Conservation (phyloP, 805 yeast species). For the Sungouiella blattae region DNA sequence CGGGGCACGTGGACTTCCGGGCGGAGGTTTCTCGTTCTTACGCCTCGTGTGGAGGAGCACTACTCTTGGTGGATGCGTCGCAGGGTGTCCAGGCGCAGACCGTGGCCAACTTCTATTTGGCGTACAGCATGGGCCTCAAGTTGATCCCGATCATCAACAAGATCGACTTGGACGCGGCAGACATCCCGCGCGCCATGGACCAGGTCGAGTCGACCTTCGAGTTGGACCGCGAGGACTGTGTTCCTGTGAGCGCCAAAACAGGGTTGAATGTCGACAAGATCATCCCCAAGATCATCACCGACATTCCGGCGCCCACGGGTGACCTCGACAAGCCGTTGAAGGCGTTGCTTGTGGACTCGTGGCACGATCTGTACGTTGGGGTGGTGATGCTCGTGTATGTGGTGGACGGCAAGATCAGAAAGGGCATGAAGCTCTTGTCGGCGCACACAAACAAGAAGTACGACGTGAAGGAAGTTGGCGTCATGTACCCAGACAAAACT, state of each 20-base stretch:
- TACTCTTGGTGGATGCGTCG: conserved; percentile 85
- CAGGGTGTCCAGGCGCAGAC: conserved; percentile 98
- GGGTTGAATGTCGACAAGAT: conserved; percentile 75
- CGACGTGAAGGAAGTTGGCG: conserved; percentile 90
- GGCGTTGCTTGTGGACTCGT: conserved; percentile 88
- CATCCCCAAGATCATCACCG: conserved; percentile 77
- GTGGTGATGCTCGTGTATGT: conserved; percentile 81
- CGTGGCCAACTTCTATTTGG: conserved; percentile 92
- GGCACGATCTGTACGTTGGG: conserved; percentile 94
- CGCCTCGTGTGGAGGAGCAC: conserved; percentile 95
- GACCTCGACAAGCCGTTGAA: conserved; percentile 49
- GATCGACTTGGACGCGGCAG: conserved; percentile 85
- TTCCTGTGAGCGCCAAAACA: conserved; percentile 89
- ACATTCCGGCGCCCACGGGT: conserved; percentile 79
- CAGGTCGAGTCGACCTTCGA: conserved; percentile 87
- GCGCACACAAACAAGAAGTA: conserved; percentile 74
- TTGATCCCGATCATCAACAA: conserved; percentile 89
- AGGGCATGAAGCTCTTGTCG: conserved; percentile 72
- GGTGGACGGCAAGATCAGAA: conserved; percentile 75
- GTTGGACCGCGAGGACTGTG: conserved; percentile 65
- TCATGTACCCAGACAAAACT: conserved; percentile 87
- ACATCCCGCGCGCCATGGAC: conserved; percentile 72
- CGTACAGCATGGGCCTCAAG: conserved; percentile 77
- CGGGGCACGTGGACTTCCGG: conserved; percentile 96
- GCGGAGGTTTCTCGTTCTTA: conserved; percentile 91